These are phyloP conservation scores for Neltuma alba DNA, from an alignment of 306 rosid species.

Conservation along the genomic window DNA sequence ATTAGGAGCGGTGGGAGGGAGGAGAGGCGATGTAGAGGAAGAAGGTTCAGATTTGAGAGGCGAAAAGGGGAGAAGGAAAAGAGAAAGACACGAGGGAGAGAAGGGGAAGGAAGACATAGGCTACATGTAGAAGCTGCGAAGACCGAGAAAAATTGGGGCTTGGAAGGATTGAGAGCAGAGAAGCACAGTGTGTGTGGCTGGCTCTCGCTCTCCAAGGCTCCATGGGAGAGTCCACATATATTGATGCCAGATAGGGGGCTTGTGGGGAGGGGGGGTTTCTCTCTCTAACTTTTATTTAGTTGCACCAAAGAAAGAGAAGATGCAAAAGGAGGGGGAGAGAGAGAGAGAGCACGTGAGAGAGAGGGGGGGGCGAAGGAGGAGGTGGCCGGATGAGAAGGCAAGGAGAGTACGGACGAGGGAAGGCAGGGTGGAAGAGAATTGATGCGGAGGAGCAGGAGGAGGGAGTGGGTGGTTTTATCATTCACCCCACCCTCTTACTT, in stretches of 20 bases:
- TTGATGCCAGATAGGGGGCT: neutral
- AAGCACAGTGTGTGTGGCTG: constrained; percentile 3
- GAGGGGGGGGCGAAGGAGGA: neutral
- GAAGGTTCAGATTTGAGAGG: constrained; percentile 42
- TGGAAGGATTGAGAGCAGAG: constrained; percentile 27
- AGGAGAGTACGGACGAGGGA: too few relatives aligned
- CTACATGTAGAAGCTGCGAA: neutral
- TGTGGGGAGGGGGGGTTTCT: constrained; percentile 24
- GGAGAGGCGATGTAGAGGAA: constrained; percentile 56
- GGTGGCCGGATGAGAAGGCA: too few relatives aligned
- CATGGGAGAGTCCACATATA: neutral
- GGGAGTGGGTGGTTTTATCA: neutral
- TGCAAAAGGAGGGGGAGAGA: constrained; percentile 23
- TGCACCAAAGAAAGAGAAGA: constrained; percentile 69
- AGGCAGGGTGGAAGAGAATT: constrained; percentile 19
- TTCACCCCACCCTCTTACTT: neutral
- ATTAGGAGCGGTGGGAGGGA: constrained; percentile 47
- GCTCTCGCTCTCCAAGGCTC: constrained; percentile 9
- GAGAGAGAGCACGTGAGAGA: constrained; percentile 38
- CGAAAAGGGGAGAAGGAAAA: constrained; percentile 14
- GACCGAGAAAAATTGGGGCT: constrained; percentile 18
- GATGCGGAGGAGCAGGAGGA: neutral
- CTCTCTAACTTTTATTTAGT: constrained; percentile 65
- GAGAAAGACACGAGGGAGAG: neutral
- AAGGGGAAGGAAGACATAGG: neutral